These are phyloP conservation scores for Grosmannia serpens DNA, from an alignment of 2,329 filamentous ascomycete species.

Conservation along the genomic window DNA sequence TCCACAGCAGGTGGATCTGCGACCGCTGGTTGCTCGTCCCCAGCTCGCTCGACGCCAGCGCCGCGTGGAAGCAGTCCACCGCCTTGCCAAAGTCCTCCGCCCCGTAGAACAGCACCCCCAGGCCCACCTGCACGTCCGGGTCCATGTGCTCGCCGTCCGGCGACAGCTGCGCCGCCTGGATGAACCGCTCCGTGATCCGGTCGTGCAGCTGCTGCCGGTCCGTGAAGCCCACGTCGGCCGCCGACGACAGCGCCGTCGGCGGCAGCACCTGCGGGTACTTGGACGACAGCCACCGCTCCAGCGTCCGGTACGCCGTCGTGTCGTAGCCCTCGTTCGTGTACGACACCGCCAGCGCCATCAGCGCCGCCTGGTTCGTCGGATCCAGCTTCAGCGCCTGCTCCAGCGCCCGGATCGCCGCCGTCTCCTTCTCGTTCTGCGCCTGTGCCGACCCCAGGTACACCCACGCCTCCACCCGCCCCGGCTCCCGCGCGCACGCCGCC, in stretches of 20 bases:
- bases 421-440: slow-evolving; percentile 97
- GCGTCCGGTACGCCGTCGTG: slow-evolving; percentile 86
- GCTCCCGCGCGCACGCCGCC: slow-evolving; percentile 82
- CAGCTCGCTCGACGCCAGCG: slow-evolving; percentile 73
- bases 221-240: slow-evolving; percentile 84
- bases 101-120: slow-evolving; percentile 95
- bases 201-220: slow-evolving; percentile 84
- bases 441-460: slow-evolving; percentile 83
- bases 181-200: slow-evolving; percentile 83
- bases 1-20: slow-evolving; percentile 93
- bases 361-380: slow-evolving; percentile 71
- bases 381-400: slow-evolving; percentile 86
- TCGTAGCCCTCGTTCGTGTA: slow-evolving; percentile 99
- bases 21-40: slow-evolving; percentile 74
- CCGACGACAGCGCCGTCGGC: slow-evolving; percentile 58
- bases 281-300: slow-evolving; percentile 92
- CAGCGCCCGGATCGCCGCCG: slow-evolving; percentile 84
- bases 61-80: slow-evolving; percentile 93
- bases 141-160: slow-evolving; percentile 94
- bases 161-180: slow-evolving; percentile 81
- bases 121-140: slow-evolving; percentile 91
- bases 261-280: slow-evolving; percentile 81
- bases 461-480: slow-evolving; percentile 85
- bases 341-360: slow-evolving; percentile 92
- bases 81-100: slow-evolving; percentile 97